Evolutionary conservation across 1,284 basidiomycete species (phyloP).

Genomic region (Moniliella sp.): DNA sequence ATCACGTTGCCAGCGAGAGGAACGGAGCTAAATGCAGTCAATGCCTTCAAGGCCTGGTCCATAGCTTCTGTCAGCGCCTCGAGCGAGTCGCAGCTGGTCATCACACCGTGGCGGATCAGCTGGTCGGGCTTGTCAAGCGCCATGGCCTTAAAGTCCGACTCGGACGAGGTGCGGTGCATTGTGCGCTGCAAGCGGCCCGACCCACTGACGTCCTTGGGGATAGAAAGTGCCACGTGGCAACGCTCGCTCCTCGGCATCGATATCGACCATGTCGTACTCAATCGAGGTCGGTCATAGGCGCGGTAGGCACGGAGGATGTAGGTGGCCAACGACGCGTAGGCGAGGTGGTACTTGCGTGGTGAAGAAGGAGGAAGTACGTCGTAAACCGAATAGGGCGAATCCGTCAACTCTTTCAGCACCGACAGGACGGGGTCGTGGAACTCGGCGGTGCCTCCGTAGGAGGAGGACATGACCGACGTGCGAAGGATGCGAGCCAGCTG

Average conservation of each 20-base stretch:
- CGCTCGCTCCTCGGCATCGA: constrained; percentile 42
- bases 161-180: constrained; percentile 27
- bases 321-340: constrained; percentile 78
- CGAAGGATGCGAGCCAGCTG: constrained; percentile 90
- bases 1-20: no score
- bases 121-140: constrained; percentile 8
- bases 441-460: constrained; percentile 59
- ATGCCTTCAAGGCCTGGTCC: constrained; percentile 13
- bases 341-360: constrained; percentile 44
- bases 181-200: no score
- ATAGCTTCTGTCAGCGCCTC: constrained; percentile 18
- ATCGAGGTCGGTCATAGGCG: constrained; percentile 78
- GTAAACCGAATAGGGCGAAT: constrained; percentile 87
- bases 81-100: constrained; percentile 24
- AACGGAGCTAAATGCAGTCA: no score
- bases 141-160: constrained; percentile 22
- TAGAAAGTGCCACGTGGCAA: constrained; percentile 36
- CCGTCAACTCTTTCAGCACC: constrained; percentile 72
- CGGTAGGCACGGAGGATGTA: constrained; percentile 88
- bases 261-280: constrained; percentile 56
- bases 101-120: constrained; percentile 19
- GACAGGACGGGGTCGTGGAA: constrained; percentile 49
- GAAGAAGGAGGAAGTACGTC: constrained; percentile 85
- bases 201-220: no score
- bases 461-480: constrained; percentile 56